Percentiles rank a stretch among this genome's conserved stretches.
Conservation (phyloP, 768 basidiomycete species). For the Suillus tomentosus region DNA sequence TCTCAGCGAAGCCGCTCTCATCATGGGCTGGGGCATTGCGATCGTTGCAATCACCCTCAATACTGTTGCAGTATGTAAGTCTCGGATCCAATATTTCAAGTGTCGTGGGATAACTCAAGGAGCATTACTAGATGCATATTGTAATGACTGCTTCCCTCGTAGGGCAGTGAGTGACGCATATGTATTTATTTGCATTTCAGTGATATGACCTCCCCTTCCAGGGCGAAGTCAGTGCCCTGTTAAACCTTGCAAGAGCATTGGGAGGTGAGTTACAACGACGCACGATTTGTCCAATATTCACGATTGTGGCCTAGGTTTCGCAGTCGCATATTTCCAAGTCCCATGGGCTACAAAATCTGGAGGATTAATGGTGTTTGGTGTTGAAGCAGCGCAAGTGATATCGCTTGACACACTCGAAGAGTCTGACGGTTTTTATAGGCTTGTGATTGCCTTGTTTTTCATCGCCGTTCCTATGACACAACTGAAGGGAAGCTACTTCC, state of each 20-base stretch:
- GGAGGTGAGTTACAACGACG: conserved; percentile 26
- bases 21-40: conserved; percentile 49
- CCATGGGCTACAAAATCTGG: conserved; percentile 40
- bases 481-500: conserved; percentile 33
- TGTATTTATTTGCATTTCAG: neutral
- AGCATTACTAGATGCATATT: conserved; percentile 35
- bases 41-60: conserved; percentile 38
- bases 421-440: conserved; percentile 19
- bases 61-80: conserved; percentile 43
- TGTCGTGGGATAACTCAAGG: neutral
- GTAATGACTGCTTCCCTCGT: conserved; percentile 40
- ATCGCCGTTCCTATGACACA: conserved; percentile 40
- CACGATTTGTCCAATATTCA: neutral
- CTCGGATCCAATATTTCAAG: neutral
- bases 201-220: neutral
- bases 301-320: conserved; percentile 29
- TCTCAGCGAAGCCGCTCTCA: conserved; percentile 29
- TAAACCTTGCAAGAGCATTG: conserved; percentile 42
- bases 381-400: conserved; percentile 38
- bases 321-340: conserved; percentile 43
- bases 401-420: neutral
- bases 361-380: conserved; percentile 37
- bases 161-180: conserved; percentile 23
- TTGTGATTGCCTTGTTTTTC: conserved; percentile 37
- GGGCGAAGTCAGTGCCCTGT: conserved; percentile 41